Conservation (phyloP, 1,284 basidiomycete species). For the Athelia psychrophila region DNA sequence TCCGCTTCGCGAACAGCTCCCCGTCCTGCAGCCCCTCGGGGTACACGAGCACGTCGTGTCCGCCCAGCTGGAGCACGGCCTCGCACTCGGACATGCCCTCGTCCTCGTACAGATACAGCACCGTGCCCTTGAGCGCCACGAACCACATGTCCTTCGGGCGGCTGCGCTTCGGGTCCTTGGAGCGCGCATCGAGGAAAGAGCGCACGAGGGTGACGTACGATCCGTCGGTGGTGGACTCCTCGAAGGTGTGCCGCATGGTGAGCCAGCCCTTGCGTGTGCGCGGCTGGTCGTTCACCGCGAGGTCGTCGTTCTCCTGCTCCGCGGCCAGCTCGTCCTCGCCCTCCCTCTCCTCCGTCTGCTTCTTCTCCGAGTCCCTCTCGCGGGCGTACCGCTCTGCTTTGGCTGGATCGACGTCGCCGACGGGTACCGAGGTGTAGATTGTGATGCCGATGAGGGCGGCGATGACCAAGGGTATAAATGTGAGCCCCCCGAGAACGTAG, state of each 20-base stretch:
- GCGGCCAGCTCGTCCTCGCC: slow-evolving; percentile 20
- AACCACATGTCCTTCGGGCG: slow-evolving; percentile 89
- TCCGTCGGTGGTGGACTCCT: slow-evolving; percentile 57
- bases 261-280: slow-evolving; percentile 80
- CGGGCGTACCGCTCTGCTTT: slow-evolving; percentile 39
- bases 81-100: slow-evolving; percentile 85
- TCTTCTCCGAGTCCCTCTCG: slow-evolving; percentile 18
- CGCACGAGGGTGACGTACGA: slow-evolving; percentile 69
- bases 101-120: slow-evolving; percentile 90
- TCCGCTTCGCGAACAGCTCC: slow-evolving; percentile 86
- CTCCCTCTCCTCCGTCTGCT: slow-evolving; percentile 19
- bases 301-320: slow-evolving; percentile 17
- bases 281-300: slow-evolving; percentile 54
- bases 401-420: slow-evolving; percentile 49
- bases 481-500: slow-evolving; percentile 85
- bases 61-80: slow-evolving; percentile 77
- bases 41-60: slow-evolving; percentile 73
- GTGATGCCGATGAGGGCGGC: slow-evolving; percentile 54
- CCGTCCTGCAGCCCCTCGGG: slow-evolving; percentile 75
- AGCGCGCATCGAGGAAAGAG: slow-evolving; percentile 71
- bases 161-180: slow-evolving; percentile 74
- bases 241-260: slow-evolving; percentile 79
- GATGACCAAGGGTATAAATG: slow-evolving; percentile 77
- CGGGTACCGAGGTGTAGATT: slow-evolving; percentile 76
- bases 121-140: slow-evolving; percentile 83